Percentiles rank a stretch among this genome's conserved stretches.
These are phyloP conservation scores for Salvia rosmarinus DNA, from an alignment of 257 asterid genomes.

Conservation along the genomic window DNA sequence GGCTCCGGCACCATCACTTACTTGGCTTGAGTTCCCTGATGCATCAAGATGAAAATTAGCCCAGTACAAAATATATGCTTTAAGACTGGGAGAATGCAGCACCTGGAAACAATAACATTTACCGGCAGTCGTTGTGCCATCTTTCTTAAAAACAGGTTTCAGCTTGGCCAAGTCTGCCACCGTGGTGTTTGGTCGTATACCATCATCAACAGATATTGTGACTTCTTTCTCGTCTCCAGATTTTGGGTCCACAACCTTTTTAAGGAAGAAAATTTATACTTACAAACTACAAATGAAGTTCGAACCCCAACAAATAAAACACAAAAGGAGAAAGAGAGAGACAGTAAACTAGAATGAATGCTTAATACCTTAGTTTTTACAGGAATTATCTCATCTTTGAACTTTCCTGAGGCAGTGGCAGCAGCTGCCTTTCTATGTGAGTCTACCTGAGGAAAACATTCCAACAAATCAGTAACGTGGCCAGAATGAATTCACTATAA, in stretches of 20 bases:
- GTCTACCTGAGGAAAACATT: conserved; percentile 54
- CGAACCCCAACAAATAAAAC: neutral
- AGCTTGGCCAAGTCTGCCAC: conserved; percentile 71
- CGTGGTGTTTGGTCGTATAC: conserved; percentile 76
- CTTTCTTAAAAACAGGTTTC: conserved; percentile 94
- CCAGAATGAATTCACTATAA: neutral
- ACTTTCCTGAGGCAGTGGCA: conserved; percentile 93
- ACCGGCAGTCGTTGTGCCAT: conserved; percentile 98
- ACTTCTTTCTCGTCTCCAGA: conserved; percentile 88
- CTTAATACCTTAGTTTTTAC: conserved; percentile 76
- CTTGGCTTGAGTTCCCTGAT: conserved; percentile 94
- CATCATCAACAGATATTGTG: conserved; percentile 88
- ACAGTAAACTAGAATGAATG: neutral
- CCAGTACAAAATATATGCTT: neutral
- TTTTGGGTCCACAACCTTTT: conserved; percentile 92
- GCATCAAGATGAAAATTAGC: neutral
- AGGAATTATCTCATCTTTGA: conserved; percentile 93
- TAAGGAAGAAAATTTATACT: conserved; percentile 2
- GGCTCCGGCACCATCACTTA: conserved; percentile 98
- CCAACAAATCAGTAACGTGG: neutral
- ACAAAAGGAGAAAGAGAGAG: neutral
- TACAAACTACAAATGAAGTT: no score
- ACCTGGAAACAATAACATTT: conserved; percentile 1
- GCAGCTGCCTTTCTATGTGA: conserved; percentile 98
- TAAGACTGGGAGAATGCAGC: neutral